These are phyloP conservation scores for Solanum gandarillasii DNA, from an alignment of 257 asterid species.

Conservation along the genomic window DNA sequence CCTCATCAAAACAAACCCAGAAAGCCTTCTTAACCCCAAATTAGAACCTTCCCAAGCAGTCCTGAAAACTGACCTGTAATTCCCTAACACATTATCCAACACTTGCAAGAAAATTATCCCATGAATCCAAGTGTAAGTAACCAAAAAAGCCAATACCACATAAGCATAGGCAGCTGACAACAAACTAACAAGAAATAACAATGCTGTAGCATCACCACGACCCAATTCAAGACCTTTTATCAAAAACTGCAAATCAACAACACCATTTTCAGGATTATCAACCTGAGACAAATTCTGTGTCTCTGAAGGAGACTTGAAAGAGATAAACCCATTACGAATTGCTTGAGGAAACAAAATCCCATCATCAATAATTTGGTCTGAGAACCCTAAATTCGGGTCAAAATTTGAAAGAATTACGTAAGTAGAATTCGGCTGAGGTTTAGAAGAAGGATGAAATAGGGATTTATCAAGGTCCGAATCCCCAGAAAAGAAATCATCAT, in stretches of 20 bases:
- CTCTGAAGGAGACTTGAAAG: constrained; percentile 32
- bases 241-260: constrained; percentile 56
- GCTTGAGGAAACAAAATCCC: constrained; percentile 29
- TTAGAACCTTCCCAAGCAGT: constrained; percentile 68
- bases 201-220: constrained; percentile 40
- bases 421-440: constrained; percentile 35
- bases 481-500: constrained; percentile 86
- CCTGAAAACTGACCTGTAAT: constrained; percentile 37
- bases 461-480: constrained; percentile 79
- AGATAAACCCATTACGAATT: constrained; percentile 29
- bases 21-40: constrained; percentile 63
- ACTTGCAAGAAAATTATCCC: constrained; percentile 65
- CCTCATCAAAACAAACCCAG: constrained; percentile 71
- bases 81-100: constrained; percentile 61
- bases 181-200: constrained; percentile 46
- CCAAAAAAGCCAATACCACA: constrained; percentile 59
- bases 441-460: constrained; percentile 43
- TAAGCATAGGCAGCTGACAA: constrained; percentile 54
- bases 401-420: constrained; percentile 31
- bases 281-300: background rate
- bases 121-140: constrained; percentile 62
- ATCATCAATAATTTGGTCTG: constrained; percentile 27
- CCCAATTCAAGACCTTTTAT: constrained; percentile 66
- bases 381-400: constrained; percentile 31
- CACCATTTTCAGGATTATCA: constrained; percentile 7